These are phyloP conservation scores for Porodaedalea pini DNA, from an alignment of 1,284 basidiomycete genomes.

Conservation along the genomic window DNA sequence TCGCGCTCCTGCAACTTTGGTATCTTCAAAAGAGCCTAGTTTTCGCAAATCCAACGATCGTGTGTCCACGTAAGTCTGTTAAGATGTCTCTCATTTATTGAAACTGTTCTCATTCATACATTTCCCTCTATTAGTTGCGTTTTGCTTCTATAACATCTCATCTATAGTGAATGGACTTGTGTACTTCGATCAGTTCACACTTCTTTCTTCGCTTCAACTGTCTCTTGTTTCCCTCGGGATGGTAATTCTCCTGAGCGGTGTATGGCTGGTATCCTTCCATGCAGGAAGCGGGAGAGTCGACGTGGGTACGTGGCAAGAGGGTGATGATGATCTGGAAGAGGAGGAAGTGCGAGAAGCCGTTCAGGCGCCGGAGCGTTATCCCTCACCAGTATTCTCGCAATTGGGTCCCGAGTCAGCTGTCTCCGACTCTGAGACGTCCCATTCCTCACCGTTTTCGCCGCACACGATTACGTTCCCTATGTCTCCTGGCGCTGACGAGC, in stretches of 20 bases:
- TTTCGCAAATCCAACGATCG: slow-evolving; percentile 82
- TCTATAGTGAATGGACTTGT: slow-evolving; percentile 86
- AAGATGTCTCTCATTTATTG: not conserved
- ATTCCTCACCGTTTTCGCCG: slow-evolving; percentile 2
- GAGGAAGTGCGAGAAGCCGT: slow-evolving; percentile 22
- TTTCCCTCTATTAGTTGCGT: slow-evolving; percentile 60
- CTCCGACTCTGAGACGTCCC: slow-evolving; percentile 11
- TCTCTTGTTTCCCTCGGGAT: slow-evolving; percentile 79
- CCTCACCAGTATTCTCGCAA: slow-evolving; percentile 34
- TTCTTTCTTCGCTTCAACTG: slow-evolving; percentile 68
- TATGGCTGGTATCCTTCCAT: slow-evolving; percentile 84
- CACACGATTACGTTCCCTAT: slow-evolving; percentile 17
- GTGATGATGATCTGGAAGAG: slow-evolving; percentile 34
- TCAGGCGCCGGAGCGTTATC: slow-evolving; percentile 11
- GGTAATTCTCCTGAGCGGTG: slow-evolving; percentile 76
- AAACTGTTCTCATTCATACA: slow-evolving; percentile 3
- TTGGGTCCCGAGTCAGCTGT: slow-evolving; percentile 26
- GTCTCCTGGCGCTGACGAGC: not conserved
- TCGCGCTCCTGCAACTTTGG: slow-evolving; percentile 81
- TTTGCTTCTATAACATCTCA: slow-evolving; percentile 94
- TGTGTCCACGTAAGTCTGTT: slow-evolving; percentile 75
- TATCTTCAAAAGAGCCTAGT: slow-evolving; percentile 90
- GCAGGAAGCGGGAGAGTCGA: slow-evolving; percentile 51
- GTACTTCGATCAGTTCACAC: slow-evolving; percentile 86
- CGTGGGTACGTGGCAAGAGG: slow-evolving; percentile 51